Evolutionary conservation across 371 early-diverging fungal genomes (phyloP).

Genomic region (Mucor velutinosus): DNA sequence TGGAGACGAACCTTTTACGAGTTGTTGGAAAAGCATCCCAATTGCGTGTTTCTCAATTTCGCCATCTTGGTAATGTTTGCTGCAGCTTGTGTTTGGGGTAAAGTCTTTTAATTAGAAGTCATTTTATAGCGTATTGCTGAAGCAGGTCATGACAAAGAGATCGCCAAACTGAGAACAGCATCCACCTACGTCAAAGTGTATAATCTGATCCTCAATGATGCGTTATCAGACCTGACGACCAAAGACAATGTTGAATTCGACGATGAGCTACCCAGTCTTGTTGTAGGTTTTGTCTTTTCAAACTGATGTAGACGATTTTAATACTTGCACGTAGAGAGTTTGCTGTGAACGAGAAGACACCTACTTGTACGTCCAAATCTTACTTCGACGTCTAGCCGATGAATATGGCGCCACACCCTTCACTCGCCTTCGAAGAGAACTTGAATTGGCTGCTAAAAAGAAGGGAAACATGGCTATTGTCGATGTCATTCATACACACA

Average conservation of each 20-base stretch:
- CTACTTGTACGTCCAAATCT: slow-evolving; percentile 65
- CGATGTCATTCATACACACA: slow-evolving; percentile 50
- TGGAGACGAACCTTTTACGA: slow-evolving; percentile 72
- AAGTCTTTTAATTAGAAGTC: not conserved
- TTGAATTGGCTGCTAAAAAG: slow-evolving; percentile 54
- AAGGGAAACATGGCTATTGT: slow-evolving; percentile 57
- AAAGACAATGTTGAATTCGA: slow-evolving; percentile 61
- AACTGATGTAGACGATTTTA: not conserved
- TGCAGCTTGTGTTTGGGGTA: not conserved
- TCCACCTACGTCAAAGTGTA: slow-evolving; percentile 67
- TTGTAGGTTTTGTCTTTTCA: slow-evolving; percentile 31
- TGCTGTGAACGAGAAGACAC: slow-evolving; percentile 72
- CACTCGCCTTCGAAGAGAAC: slow-evolving; percentile 60
- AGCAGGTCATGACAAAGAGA: slow-evolving; percentile 64
- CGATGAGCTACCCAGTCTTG: slow-evolving; percentile 47
- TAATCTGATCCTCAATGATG: slow-evolving; percentile 59
- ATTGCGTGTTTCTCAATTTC: slow-evolving; percentile 60
- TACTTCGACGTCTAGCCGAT: slow-evolving; percentile 54
- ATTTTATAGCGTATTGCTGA: slow-evolving; percentile 59
- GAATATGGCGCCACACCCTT: slow-evolving; percentile 54
- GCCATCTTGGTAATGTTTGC: slow-evolving; percentile 55
- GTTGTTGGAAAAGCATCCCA: slow-evolving; percentile 60
- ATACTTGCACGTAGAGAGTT: slow-evolving; percentile 42
- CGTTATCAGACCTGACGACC: slow-evolving; percentile 52
- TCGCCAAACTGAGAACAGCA: slow-evolving; percentile 63